Evolutionary conservation across 2,329 filamentous ascomycete species (phyloP), one percentile per base, ranked within the genome.

Genomic region (Phyllosticta ampelicida): DNA sequence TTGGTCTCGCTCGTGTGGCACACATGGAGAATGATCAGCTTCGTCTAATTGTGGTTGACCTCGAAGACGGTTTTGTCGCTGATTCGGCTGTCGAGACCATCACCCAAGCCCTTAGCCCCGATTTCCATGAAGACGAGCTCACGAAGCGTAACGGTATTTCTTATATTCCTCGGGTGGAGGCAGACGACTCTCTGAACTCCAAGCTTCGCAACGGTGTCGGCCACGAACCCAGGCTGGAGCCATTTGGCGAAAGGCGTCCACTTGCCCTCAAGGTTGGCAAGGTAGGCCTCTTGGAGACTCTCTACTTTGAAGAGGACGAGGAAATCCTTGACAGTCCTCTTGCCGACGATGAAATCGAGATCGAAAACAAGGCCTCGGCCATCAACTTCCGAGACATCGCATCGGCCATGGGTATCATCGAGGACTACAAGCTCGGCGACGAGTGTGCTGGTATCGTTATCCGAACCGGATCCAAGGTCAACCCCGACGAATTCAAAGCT

Each of bases 261-360:
- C 29, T 58, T 9, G 10, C 19, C 4, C 50, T 53, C 9, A 26
- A 18, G 29, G 21, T 58, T 21, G 29, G 29, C 16, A 49, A 30
- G 28, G 26, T 51, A 3, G 55, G 55, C 20, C 30, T 44, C 19
- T 44, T 55, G 8, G 55, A 51, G n/a, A 49, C 51, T 11, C 48
- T 59, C 13, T 6, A 29, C 26, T 59, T 50, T 4, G 26, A 23
- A 9, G 21, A 55, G 21, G 49, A 53, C 26, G 20, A 44, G 44
- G 48, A 13, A 16, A 20, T 55, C 3, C 30, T 50, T 9, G 18
- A 23, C 16, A 19, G 6, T 1, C 30, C 20, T 9, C 54, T 55
- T 23, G 18, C 16, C 62, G 65, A 9, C 49, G 61, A 69, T 20
- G 55, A 68, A 0, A 64, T 73, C 3, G 70, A 73, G 28, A 50